These are phyloP conservation scores for Digitaria exilis DNA, from an alignment of 202 grass and related monocot genomes.

Conservation along the genomic window DNA sequence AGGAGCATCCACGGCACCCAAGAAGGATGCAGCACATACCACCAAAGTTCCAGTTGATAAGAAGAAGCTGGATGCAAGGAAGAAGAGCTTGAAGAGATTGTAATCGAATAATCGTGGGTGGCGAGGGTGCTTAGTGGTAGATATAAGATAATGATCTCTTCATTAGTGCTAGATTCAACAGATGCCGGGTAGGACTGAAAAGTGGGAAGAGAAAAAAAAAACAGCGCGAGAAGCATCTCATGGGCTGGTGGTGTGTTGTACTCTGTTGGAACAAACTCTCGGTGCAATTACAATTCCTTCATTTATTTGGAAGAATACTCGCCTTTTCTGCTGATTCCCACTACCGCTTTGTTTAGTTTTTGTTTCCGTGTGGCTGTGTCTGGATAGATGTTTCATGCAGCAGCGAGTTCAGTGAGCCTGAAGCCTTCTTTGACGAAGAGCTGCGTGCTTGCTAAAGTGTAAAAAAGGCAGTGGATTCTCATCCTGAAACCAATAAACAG, in stretches of 20 bases:
- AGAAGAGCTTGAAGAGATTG: slow-evolving; percentile 91
- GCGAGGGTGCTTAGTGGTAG: background rate
- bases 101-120: slow-evolving; percentile 26
- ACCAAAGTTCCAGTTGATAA: slow-evolving; percentile 62
- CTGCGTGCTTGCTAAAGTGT: slow-evolving; percentile 11
- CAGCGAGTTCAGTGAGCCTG: slow-evolving; percentile 14
- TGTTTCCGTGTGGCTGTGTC: background rate
- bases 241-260: slow-evolving; percentile 25
- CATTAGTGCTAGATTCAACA: slow-evolving; percentile 19
- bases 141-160: slow-evolving; percentile 6
- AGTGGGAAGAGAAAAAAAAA: background rate
- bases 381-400: slow-evolving; percentile 7
- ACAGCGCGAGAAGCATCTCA: slow-evolving; percentile 14
- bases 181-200: background rate
- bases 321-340: slow-evolving; percentile 34
- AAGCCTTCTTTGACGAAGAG: slow-evolving; percentile 5
- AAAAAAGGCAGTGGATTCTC: slow-evolving; percentile 16
- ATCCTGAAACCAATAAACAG: slow-evolving; percentile 16
- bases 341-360: background rate
- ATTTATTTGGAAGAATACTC: slow-evolving; percentile 30
- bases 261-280: slow-evolving; percentile 17
- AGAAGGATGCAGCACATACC: slow-evolving; percentile 43
- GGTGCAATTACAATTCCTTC: slow-evolving; percentile 15
- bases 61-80: slow-evolving; percentile 89
- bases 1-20: slow-evolving; percentile 45